Base-by-base conservation (phyloP, 805 yeast species). In the Lachancea dasiensis region DNA sequence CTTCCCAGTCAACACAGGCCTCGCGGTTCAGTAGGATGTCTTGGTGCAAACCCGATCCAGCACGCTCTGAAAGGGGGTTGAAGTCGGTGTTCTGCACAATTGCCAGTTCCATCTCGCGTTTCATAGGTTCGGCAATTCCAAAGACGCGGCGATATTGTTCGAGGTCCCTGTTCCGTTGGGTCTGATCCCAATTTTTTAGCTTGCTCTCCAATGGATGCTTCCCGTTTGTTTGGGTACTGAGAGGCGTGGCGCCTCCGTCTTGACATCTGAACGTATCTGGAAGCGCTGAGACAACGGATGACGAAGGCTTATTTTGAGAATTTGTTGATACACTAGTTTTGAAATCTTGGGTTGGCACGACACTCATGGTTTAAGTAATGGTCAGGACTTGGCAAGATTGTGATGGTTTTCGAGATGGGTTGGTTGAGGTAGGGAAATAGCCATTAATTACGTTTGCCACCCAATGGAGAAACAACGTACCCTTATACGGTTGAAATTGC, bases 61-160 rank as follows among this genome's bases (percentile, higher is more conserved):
- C 27, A n/a, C 68, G 31, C 71, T 65, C 5, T 75, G 50, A 5
- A 78, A 81, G 10, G 5, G 95, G 95, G 44, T 70, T 77, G 60
- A 78, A 79, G 42, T 83, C 86, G 10, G 84, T 75, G 34, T 70
- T 67, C 31, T 77, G 75, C 3, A 90, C 81, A 18, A 90, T 72
- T 40, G 76, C 68, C 54, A 85, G 65, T 52, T 92, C 98, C 96
- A 92, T 87, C 22, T 80, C 77, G 54, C 97, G 73, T 56, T 81
- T 81, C 60, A 90, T 82, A 6, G 98, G 97, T 54, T 85, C 97
- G 8, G 92, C 96, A 33, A 90, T 77, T 11, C 98, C 98, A 60
- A 83, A 87, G 13, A 84, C 64, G 48, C 94, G 75, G 57, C 95
- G 75, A 61, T 84, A 80, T 43, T 77, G 77, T 57, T 87, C 92